Base-by-base conservation (phyloP, 164 flowering plant species). In the Stephania japonica region DNA sequence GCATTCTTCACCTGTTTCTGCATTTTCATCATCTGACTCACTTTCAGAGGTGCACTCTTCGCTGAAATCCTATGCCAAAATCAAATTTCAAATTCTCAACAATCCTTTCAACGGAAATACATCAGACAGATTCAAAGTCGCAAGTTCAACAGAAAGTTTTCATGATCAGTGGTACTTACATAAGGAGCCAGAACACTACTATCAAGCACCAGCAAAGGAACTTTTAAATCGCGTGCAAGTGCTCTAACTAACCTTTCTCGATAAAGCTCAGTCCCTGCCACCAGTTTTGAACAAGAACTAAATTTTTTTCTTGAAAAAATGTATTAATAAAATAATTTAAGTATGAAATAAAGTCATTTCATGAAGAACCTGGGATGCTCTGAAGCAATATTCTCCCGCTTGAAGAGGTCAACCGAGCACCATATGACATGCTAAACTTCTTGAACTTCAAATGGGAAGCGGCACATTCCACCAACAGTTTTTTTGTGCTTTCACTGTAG, bases 341-440 rank as follows among this genome's bases (percentile, higher is more conserved):
- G 8, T 56, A 24, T 7, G 69, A 32, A 13, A n/a, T 27, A 42
- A 38, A 18, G 24, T 18, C 21, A 50, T 27, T 65, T 19, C 47
- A 42, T 71, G 59, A 68, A 23, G 66, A 59, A 89, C 99, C 99
- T 81, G 99, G 98, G 75, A 82, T 81, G 80, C 99, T 90, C 78
- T 90, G 99, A 73, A 96, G 91, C 78, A 93, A 76, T 77, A 96
- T 91, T 83, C 96, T 96, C 79, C 94, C 97, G 79, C 92, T 86
- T 26, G 99, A 92, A 68, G 99, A 96, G 14, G 76, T 62, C 88
- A 96, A 88, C 13, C 91, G 87, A 70, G 89, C 76, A 78, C 98
- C 99, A 85, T 85, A 91, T 24, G 86, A 78, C 12, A 83, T 70
- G 65, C 91, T 70, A 62, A 81, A 81, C 75, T 83, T 83, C 74